Conservation (phyloP, 306 rosid genomes). For the Astragalus glycyphyllos region DNA sequence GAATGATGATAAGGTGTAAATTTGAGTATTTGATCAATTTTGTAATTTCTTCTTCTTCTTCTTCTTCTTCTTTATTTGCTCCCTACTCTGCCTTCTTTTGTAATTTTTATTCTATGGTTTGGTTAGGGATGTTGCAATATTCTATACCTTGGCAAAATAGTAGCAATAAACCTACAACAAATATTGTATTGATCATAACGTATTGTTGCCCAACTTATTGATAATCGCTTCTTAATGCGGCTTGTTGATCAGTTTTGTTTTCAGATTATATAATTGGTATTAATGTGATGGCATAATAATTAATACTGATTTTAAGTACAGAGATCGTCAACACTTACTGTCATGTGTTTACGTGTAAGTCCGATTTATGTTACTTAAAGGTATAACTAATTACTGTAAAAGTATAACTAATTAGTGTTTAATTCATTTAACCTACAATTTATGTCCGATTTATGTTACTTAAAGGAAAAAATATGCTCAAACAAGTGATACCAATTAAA, state of each 20-base stretch:
- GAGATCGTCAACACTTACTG: too few species aligned
- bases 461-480: too few species aligned
- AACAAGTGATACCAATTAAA: too few species aligned
- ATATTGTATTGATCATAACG: conserved; percentile 30
- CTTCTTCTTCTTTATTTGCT: background rate
- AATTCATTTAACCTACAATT: too few species aligned
- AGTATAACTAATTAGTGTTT: too few species aligned
- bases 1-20: conserved; percentile 61
- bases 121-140: too few species aligned
- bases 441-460: too few species aligned
- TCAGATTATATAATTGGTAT: background rate
- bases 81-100: background rate
- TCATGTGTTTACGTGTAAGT: too few species aligned
- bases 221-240: too few species aligned
- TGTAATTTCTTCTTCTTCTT: background rate
- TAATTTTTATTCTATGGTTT: conserved; percentile 24
- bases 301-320: background rate
- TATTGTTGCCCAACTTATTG: too few species aligned
- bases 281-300: background rate
- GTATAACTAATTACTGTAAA: too few species aligned
- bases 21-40: conserved; percentile 40
- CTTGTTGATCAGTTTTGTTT: background rate
- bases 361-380: too few species aligned
- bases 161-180: conserved; percentile 23
- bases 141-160: conserved; percentile 27